Conservation (phyloP, 768 basidiomycete species). For the Rhodotorula taiwanensis region DNA sequence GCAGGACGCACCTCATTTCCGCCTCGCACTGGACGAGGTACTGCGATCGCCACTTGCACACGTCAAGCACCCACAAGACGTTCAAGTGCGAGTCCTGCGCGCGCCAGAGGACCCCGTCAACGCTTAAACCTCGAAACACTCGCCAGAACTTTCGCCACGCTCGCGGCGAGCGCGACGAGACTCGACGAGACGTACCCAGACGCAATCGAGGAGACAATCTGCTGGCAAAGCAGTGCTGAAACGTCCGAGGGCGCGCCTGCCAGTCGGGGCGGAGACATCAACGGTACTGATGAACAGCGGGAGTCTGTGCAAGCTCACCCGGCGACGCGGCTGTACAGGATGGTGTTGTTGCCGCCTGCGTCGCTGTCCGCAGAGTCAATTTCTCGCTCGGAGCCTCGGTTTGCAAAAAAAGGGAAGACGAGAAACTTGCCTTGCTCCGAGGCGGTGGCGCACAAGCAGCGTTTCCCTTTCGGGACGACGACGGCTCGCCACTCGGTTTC, state of each 20-base stretch:
- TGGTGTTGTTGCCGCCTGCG: constrained; percentile 21
- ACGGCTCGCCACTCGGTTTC: constrained; percentile 15
- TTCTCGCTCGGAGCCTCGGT: too few species aligned
- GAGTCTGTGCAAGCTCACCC: constrained; percentile 1
- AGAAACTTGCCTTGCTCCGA: constrained; percentile 8
- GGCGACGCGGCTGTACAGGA: constrained; percentile 24
- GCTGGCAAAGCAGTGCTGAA: constrained; percentile 6
- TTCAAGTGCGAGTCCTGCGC: constrained; percentile 5
- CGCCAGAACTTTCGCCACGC: background rate
- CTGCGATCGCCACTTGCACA: constrained; percentile 24
- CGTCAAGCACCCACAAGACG: constrained; percentile 28
- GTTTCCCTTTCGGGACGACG: constrained; percentile 30
- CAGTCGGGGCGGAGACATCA: background rate
- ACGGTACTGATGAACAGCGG: background rate
- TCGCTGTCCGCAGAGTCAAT: background rate
- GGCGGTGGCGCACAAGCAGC: constrained; percentile 23
- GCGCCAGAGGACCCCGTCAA: too few species aligned
- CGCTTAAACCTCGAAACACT: too few species aligned
- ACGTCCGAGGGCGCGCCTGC: constrained; percentile 20
- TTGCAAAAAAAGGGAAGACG: background rate
- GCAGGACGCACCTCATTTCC: constrained; percentile 13
- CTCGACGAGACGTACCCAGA: constrained; percentile 27
- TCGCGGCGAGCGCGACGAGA: too few species aligned
- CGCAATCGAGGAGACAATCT: constrained; percentile 23
- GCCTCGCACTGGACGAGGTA: constrained; percentile 21